Conservation (phyloP, 129 eudicot genomes). For the Silybum marianum region DNA sequence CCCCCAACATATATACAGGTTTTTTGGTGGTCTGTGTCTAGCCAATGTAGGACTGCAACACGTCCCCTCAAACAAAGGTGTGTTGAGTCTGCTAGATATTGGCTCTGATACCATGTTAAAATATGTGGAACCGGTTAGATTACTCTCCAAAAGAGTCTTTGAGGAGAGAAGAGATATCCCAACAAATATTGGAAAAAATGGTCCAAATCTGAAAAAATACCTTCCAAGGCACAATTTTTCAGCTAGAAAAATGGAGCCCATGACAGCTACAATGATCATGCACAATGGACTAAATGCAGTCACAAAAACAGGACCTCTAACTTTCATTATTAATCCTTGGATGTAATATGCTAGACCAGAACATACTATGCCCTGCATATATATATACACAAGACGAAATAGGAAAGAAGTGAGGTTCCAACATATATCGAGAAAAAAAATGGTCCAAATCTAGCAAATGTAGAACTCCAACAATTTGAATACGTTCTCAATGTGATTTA, state of each 20-base stretch:
- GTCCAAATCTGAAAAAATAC: too few species aligned
- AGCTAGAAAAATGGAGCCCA: constrained; percentile 63
- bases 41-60: too few species aligned
- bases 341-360: constrained; percentile 75
- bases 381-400: constrained; percentile 25
- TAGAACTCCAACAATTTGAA: too few species aligned
- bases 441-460: not conserved
- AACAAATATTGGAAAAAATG: too few species aligned
- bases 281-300: constrained; percentile 74
- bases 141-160: not conserved
- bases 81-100: not conserved
- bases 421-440: not conserved
- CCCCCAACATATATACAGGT: too few species aligned
- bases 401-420: not conserved
- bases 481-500: too few species aligned
- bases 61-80: not conserved
- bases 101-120: not conserved
- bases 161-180: not conserved
- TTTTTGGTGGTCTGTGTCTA: too few species aligned
- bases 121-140: not conserved
- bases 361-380: constrained; percentile 70
- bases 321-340: constrained; percentile 71
- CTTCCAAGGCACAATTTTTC: constrained; percentile 84
- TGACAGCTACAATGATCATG: constrained; percentile 70
- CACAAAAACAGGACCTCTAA: constrained; percentile 69